A percentile compares a stretch with the other conserved stretches of the same genome.
These are phyloP conservation scores for Hebeloma cylindrosporum DNA, from an alignment of 768 basidiomycete species.

Conservation along the genomic window DNA sequence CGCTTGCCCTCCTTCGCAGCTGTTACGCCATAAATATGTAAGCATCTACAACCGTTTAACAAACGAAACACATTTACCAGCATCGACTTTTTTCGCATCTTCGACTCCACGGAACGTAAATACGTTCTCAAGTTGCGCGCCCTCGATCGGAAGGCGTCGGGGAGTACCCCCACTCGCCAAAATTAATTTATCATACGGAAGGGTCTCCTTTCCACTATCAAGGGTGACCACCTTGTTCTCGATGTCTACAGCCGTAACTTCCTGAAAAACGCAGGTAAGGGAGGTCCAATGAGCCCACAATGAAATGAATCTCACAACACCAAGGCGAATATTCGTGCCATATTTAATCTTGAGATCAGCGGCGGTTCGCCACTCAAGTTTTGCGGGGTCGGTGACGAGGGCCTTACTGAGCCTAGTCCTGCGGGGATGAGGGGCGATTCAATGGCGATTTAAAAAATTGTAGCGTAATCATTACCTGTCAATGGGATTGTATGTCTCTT, in stretches of 20 bases:
- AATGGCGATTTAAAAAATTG: background rate
- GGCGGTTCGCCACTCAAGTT: slow-evolving; percentile 70
- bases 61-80: slow-evolving; percentile 42
- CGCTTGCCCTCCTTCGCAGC: slow-evolving; percentile 72
- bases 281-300: background rate
- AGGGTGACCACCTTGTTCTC: slow-evolving; percentile 61
- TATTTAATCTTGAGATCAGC: slow-evolving; percentile 78
- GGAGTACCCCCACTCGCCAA: slow-evolving; percentile 78
- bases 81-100: slow-evolving; percentile 71
- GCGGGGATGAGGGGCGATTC: slow-evolving; percentile 5
- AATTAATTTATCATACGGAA: slow-evolving; percentile 76
- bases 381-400: slow-evolving; percentile 73
- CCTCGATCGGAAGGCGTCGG: slow-evolving; percentile 73
- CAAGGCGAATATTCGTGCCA: slow-evolving; percentile 62
- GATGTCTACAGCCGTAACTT: slow-evolving; percentile 70
- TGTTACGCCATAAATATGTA: slow-evolving; percentile 23
- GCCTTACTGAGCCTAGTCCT: slow-evolving; percentile 91
- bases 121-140: slow-evolving; percentile 72
- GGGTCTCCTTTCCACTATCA: slow-evolving; percentile 54
- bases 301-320: slow-evolving; percentile 49
- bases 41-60: background rate
- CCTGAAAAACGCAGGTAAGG: slow-evolving; percentile 34
- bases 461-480: slow-evolving; percentile 52
- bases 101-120: slow-evolving; percentile 69
- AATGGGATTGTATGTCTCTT: slow-evolving; percentile 78